Conservation (phyloP, 768 basidiomycete species). For the Pulveroboletus sp. region DNA sequence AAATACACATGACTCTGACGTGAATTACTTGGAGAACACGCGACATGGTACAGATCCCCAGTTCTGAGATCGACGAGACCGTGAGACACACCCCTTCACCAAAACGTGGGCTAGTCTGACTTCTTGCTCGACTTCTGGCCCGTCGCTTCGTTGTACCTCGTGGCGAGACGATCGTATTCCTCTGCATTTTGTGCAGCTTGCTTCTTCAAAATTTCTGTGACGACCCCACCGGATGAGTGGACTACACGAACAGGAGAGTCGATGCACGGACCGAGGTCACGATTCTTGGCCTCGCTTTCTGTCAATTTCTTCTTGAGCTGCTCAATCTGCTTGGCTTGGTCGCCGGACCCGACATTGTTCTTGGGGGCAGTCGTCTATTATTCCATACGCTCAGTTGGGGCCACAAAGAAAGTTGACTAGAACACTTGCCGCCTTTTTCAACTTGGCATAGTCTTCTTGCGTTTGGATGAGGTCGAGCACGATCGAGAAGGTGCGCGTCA, state of each 20-base stretch:
- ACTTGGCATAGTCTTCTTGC: slow-evolving; percentile 80
- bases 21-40: not conserved
- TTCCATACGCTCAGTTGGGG: not conserved
- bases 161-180: slow-evolving; percentile 81
- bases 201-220: slow-evolving; percentile 70
- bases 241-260: not conserved
- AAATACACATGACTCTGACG: not conserved
- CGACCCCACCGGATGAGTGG: not conserved
- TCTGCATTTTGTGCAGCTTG: slow-evolving; percentile 73
- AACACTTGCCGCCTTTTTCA: slow-evolving; percentile 56
- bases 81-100: not conserved
- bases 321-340: slow-evolving; percentile 43
- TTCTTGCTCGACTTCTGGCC: slow-evolving; percentile 61
- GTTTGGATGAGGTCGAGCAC: slow-evolving; percentile 86
- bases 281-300: slow-evolving; percentile 49
- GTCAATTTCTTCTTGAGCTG: slow-evolving; percentile 67
- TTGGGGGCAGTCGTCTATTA: slow-evolving; percentile 34
- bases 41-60: not conserved
- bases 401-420: not conserved
- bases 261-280: slow-evolving; percentile 56
- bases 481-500: slow-evolving; percentile 90
- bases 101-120: slow-evolving; percentile 42
- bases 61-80: not conserved
- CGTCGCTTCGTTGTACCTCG: slow-evolving; percentile 67
- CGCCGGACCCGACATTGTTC: slow-evolving; percentile 17